Evolutionary conservation across 2,329 filamentous ascomycete species (phyloP).

Genomic region (Lecanoromycetidae sp.): DNA sequence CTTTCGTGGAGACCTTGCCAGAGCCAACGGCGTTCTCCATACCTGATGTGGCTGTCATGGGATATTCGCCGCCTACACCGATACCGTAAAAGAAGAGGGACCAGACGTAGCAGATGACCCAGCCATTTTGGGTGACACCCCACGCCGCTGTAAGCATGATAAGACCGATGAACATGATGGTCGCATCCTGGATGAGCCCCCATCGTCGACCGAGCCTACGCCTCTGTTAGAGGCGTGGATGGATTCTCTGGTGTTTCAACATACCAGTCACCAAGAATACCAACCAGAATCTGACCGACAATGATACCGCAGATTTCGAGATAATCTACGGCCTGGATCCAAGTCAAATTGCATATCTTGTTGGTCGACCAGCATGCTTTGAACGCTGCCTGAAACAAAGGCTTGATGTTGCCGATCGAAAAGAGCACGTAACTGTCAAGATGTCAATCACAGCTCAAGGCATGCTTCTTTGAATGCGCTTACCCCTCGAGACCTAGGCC

Average conservation of each 20-base stretch:
- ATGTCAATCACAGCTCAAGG: background rate
- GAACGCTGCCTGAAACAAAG: constrained; percentile 67
- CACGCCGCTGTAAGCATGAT: constrained; percentile 85
- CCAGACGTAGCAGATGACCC: constrained; percentile 96
- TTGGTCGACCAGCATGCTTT: constrained; percentile 61
- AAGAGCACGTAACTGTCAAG: constrained; percentile 70
- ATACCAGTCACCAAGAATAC: constrained; percentile 59
- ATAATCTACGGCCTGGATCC: constrained; percentile 76
- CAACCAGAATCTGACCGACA: constrained; percentile 78
- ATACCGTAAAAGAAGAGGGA: constrained; percentile 83
- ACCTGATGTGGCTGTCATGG: constrained; percentile 88
- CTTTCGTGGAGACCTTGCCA: constrained; percentile 76
- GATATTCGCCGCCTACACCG: constrained; percentile 58
- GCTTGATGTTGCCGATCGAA: constrained; percentile 85
- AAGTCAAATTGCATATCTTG: constrained; percentile 60
- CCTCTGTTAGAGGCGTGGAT: background rate
- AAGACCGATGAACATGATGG: constrained; percentile 88
- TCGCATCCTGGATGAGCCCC: constrained; percentile 89
- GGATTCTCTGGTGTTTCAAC: background rate
- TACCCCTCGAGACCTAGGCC: constrained; percentile 78
- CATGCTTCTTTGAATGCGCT: background rate
- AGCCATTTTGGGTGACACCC: constrained; percentile 77
- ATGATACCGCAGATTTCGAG: constrained; percentile 93
- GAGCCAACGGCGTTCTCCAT: constrained; percentile 85
- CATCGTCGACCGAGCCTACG: constrained; percentile 75